These are phyloP conservation scores for Hamamelis virginiana DNA, from an alignment of 164 flowering plant genomes.

Conservation along the genomic window DNA sequence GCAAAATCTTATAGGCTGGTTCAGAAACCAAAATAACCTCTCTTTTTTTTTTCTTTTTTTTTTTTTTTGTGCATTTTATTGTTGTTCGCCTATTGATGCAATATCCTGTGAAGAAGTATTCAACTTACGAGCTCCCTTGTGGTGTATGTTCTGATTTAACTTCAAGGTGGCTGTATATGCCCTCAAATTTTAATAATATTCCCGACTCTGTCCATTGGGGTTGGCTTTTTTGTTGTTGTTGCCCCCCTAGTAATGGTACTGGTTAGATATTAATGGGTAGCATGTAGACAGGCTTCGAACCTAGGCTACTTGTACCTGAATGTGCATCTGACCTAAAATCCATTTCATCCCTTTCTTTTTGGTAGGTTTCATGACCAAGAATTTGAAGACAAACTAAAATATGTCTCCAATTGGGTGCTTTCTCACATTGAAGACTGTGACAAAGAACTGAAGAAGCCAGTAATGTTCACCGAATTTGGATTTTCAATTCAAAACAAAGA, in stretches of 20 bases:
- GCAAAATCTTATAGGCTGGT: not conserved
- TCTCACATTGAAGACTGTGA: conserved; percentile 92
- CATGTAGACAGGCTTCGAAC: too few relatives aligned
- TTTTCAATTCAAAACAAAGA: conserved; percentile 54
- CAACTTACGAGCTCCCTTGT: not conserved
- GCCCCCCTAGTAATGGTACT: too few relatives aligned
- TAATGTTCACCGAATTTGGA: conserved; percentile 82
- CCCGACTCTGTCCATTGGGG: not conserved
- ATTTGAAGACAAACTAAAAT: conserved; percentile 59
- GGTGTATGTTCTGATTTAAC: not conserved
- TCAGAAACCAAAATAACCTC: not conserved
- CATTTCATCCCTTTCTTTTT: not conserved
- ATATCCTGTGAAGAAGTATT: not conserved
- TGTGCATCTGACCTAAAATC: not conserved
- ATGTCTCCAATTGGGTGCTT: conserved; percentile 54
- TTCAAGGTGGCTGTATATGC: not conserved
- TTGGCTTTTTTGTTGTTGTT: too few relatives aligned
- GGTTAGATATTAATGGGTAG: too few relatives aligned
- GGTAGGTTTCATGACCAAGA: conserved; percentile 47
- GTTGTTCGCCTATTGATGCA: too few relatives aligned
- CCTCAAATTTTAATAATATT: not conserved
- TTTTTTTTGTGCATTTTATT: too few relatives aligned
- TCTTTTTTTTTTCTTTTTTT: too few relatives aligned
- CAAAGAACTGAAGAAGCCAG: conserved; percentile 67
- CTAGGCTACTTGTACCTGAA: not conserved